phyloP scores from a whole-genome alignment of 345 rosid genomes.

The Brassica nigra region DNA sequence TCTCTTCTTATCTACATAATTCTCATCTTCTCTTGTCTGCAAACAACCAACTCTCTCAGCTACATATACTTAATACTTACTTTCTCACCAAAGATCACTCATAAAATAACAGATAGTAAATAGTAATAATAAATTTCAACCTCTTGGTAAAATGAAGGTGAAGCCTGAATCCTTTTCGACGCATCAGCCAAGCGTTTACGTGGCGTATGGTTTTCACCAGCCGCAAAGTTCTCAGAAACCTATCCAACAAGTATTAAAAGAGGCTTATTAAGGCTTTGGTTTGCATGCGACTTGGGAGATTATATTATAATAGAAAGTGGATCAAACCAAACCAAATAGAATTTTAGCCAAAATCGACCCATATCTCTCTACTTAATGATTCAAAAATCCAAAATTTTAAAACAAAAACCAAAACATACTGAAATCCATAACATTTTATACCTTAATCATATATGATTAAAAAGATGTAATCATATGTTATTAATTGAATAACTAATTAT shows the following conservation, averaged over 20 bases:
- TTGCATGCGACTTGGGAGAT: background rate
- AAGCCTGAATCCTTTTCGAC: constrained; percentile 79
- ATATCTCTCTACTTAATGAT: background rate
- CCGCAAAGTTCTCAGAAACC: constrained; percentile 50
- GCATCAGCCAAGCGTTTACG: constrained; percentile 81
- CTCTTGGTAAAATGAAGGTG: constrained; percentile 59
- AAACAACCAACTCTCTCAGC: background rate
- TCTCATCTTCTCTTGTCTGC: constrained; percentile 37
- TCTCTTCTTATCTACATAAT: constrained; percentile 32
- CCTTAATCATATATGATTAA: background rate
- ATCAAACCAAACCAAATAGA: background rate
- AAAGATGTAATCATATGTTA: background rate
- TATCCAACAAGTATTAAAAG: constrained; percentile 28
- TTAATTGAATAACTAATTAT: background rate
- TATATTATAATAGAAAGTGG: background rate
- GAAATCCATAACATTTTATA: background rate
- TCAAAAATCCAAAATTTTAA: background rate
- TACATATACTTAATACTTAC: constrained; percentile 4
- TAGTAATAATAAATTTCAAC: constrained; percentile 37
- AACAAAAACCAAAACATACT: background rate
- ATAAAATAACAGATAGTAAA: background rate
- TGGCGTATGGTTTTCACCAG: constrained; percentile 59
- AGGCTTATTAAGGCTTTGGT: background rate
- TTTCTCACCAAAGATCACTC: background rate
- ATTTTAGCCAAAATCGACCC: background rate